These are phyloP conservation scores for Myxozyma vanderwaltii DNA, from an alignment of 805 yeast genomes.

Conservation along the genomic window DNA sequence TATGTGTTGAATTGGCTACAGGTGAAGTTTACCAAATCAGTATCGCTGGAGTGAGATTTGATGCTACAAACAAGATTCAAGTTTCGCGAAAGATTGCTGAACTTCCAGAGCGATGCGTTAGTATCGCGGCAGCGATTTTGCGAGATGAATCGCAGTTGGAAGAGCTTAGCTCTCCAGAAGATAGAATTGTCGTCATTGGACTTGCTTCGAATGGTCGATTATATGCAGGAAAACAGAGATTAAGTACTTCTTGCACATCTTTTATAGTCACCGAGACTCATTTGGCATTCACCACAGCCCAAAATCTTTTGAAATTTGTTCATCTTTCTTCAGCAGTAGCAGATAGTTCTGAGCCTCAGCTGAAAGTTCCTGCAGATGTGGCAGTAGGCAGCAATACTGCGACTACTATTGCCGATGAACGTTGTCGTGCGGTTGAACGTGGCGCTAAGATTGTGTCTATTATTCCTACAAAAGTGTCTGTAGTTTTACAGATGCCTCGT, in stretches of 20 bases:
- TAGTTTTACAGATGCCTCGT: slow-evolving; percentile 89
- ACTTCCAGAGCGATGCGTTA: slow-evolving; percentile 27
- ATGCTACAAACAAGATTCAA: not conserved
- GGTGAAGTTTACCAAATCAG: slow-evolving; percentile 19
- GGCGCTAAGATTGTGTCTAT: slow-evolving; percentile 83
- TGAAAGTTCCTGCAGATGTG: slow-evolving; percentile 43
- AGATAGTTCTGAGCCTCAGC: slow-evolving; percentile 20
- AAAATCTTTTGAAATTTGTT: slow-evolving; percentile 76
- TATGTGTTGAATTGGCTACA: slow-evolving; percentile 18
- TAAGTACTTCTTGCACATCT: slow-evolving; percentile 81
- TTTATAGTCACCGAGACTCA: slow-evolving; percentile 69
- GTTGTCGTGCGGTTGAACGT: slow-evolving; percentile 84
- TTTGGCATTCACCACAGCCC: slow-evolving; percentile 83
- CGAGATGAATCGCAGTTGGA: not conserved
- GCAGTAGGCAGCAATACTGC: slow-evolving; percentile 27
- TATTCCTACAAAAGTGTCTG: slow-evolving; percentile 79
- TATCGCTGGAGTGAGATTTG: not conserved
- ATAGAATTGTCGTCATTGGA: slow-evolving; percentile 64
- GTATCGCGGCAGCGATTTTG: slow-evolving; percentile 15
- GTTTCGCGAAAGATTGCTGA: slow-evolving; percentile 1
- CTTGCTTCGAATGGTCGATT: slow-evolving; percentile 74
- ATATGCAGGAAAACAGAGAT: slow-evolving; percentile 59
- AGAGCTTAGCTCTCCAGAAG: slow-evolving; percentile 46
- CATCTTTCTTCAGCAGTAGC: slow-evolving; percentile 52
- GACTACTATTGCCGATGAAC: slow-evolving; percentile 58